A percentile compares a stretch with the other conserved stretches of the same genome.
These are phyloP conservation scores for Galeopsis tetrahit DNA, from an alignment of 257 asterid species.

Conservation along the genomic window DNA sequence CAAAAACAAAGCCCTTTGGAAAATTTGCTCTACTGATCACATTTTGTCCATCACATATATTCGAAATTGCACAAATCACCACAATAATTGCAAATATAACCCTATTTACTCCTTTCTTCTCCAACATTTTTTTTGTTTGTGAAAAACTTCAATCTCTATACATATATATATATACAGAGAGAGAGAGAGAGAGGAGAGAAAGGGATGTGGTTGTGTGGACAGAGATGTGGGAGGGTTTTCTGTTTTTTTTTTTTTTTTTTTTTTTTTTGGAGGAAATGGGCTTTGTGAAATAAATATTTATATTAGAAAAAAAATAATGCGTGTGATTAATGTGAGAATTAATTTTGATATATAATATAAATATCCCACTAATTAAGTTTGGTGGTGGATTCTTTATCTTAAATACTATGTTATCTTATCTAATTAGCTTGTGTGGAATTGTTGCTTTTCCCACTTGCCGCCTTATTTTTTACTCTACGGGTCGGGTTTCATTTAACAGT, in stretches of 20 bases:
- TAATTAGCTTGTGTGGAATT: background rate
- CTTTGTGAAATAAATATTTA: background rate
- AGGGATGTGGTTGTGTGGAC: background rate
- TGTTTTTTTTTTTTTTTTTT: no score
- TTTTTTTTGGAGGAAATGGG: background rate
- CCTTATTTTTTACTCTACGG: background rate
- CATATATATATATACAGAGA: background rate
- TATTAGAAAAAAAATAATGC: no score
- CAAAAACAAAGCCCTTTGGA: constrained; percentile 85
- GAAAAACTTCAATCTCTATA: background rate
- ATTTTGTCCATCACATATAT: constrained; percentile 43
- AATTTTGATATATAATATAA: background rate
- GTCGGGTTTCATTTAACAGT: background rate
- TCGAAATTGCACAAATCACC: constrained; percentile 34
- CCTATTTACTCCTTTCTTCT: constrained; percentile 24
- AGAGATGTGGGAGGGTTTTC: constrained; percentile 27
- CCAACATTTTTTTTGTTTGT: constrained; percentile 15
- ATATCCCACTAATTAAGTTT: background rate
- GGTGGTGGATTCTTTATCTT: background rate
- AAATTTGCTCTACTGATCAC: constrained; percentile 59
- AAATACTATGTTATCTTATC: background rate
- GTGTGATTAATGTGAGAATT: background rate
- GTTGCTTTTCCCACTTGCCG: constrained; percentile 6
- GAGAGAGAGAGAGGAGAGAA: constrained; percentile 32
- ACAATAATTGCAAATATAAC: constrained; percentile 34